Conservation (phyloP, 2,329 filamentous ascomycete species). For the Fusarium incarnatum region DNA sequence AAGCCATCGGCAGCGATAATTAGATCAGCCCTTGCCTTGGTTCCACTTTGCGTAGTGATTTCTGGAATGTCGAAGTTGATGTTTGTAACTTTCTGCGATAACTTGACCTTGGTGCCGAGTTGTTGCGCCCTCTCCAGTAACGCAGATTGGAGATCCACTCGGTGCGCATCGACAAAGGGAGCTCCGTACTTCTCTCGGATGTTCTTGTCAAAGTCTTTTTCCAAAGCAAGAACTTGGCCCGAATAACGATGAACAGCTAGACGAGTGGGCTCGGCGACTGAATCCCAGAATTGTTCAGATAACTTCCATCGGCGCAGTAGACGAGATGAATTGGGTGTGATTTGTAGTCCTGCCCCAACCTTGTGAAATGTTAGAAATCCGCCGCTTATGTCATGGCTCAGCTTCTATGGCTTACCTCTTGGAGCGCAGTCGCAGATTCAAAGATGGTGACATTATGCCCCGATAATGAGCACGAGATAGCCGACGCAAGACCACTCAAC, state of each 20-base stretch:
- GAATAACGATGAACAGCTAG: constrained; percentile 66
- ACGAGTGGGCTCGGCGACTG: constrained; percentile 57
- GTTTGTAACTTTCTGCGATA: constrained; percentile 60
- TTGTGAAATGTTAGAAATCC: not conserved
- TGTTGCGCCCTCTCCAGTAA: constrained; percentile 63
- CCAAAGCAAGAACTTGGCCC: constrained; percentile 61
- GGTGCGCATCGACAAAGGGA: constrained; percentile 70
- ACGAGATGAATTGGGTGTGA: constrained; percentile 62
- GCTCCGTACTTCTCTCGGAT: constrained; percentile 66
- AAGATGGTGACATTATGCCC: constrained; percentile 57
- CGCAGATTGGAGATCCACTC: constrained; percentile 69
- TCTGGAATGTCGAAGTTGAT: constrained; percentile 61
- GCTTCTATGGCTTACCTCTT: constrained; percentile 45
- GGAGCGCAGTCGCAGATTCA: constrained; percentile 55
- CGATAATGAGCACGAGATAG: constrained; percentile 53
- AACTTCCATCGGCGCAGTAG: constrained; percentile 64
- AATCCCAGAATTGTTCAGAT: constrained; percentile 55
- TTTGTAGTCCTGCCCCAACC: constrained; percentile 64
- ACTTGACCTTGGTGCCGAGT: constrained; percentile 63
- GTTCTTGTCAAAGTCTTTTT: constrained; percentile 63
- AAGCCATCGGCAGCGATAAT: constrained; percentile 73
- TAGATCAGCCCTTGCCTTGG: constrained; percentile 41
- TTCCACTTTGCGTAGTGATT: constrained; percentile 55
- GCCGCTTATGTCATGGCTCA: not conserved
- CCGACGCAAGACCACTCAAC: constrained; percentile 56